Conservation (phyloP, 2,329 filamentous ascomycete species). For the Dothidotthia symphoricarpi region DNA sequence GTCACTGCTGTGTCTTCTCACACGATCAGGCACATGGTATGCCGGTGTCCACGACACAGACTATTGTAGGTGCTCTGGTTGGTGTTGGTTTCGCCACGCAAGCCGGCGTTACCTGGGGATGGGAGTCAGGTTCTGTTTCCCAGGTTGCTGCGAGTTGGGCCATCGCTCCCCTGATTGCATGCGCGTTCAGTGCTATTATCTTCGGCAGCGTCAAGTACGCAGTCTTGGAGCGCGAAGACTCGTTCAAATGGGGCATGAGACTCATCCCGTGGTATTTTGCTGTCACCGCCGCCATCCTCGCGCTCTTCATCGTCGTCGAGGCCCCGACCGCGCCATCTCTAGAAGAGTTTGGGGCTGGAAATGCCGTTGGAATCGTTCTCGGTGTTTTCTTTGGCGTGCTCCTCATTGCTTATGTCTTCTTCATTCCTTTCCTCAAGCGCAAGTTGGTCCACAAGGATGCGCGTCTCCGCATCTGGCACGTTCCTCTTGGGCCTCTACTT, state of each 20-base stretch:
- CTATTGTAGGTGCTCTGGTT: constrained; percentile 59
- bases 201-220: constrained; percentile 52
- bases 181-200: constrained; percentile 50
- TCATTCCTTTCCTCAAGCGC: constrained; percentile 30
- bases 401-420: constrained; percentile 26
- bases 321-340: constrained; percentile 37
- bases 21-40: constrained; percentile 45
- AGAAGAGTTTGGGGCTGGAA: constrained; percentile 32
- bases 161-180: constrained; percentile 52
- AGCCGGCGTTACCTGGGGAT: constrained; percentile 24
- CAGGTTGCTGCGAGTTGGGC: constrained; percentile 47
- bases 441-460: constrained; percentile 28
- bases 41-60: constrained; percentile 63
- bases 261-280: constrained; percentile 53
- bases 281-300: constrained; percentile 50
- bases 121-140: constrained; percentile 27
- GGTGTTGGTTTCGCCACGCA: constrained; percentile 57
- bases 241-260: constrained; percentile 52
- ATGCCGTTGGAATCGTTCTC: constrained; percentile 27
- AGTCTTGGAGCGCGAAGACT: constrained; percentile 51
- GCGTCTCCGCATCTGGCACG: constrained; percentile 26
- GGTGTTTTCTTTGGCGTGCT: constrained; percentile 28
- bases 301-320: constrained; percentile 60
- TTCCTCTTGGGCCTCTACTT: constrained; percentile 41
- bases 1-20: constrained; percentile 2